Evolutionary conservation across 257 asterid species (phyloP), one percentile per base, ranked within the genome.

Genomic region (Nicotiana benthamiana): DNA sequence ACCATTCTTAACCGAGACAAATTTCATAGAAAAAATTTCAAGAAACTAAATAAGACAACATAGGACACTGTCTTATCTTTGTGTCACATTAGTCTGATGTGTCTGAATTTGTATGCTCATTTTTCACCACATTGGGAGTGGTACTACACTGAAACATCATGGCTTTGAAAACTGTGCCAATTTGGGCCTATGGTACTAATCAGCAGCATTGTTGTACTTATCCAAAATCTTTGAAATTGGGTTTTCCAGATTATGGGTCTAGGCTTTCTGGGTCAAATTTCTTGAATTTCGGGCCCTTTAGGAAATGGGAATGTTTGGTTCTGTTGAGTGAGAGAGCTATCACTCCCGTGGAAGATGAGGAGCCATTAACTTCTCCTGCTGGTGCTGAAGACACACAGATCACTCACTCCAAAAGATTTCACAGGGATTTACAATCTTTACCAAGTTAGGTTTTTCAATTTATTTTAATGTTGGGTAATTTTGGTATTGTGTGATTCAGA

Each of bases 391-490:
- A 87, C 60, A 51, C 89, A 46, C 88, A 75, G 87, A 86, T 83
- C 80, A 53, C 87, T 79, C 64, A 60, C 17, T 51, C 91, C 36
- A 77, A 86, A 53, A 86, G 81, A 26, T 92, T 86, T 86, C 97
- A 92, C 83, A 90, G 83, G 86, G 97, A 93, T 83, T 86, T 93
- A 75, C 93, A 87, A 83, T 86, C 87, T 79, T 91, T 94, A 72
- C 99, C 98, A 53, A 96, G 99, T 96, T 72, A 86, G 97, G 88
- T 22, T 53, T 79, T 81, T 60, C 63, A 74, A n/a, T 30, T 74
- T 26, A 9, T 67, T 48, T 66, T n/a, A 52, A 72, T 77, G 26
- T 81, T 56, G 51, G 40, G 5, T 32, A 62, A 28, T 52, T 52
- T 11, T 80, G 28, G 24, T 66, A 13, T 80, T 54, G 22, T 80